Conservation (phyloP, 2,329 filamentous ascomycete species). For the Ceratocystiopsis sp. region DNA sequence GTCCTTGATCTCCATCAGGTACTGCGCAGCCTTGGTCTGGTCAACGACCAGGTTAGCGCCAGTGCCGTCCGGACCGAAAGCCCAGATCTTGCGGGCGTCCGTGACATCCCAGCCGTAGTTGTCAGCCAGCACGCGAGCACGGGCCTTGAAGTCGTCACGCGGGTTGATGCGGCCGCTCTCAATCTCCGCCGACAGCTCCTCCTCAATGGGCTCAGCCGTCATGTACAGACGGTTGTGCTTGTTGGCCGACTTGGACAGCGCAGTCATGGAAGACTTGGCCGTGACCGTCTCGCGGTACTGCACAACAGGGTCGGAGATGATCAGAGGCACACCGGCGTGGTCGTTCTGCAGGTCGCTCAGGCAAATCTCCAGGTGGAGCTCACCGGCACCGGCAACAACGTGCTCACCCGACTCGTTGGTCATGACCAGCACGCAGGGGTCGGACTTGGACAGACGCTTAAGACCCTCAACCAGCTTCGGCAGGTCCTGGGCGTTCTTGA, state of each 20-base stretch:
- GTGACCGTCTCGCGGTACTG: conserved; percentile 95
- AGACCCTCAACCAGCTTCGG: conserved; percentile 99
- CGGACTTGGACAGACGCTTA: conserved; percentile 99
- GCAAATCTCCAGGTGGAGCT: conserved; percentile 99
- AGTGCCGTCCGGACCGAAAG: conserved; percentile 93
- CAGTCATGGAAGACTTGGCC: conserved; percentile 76
- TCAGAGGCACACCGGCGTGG: conserved; percentile 95
- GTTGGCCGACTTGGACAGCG: conserved; percentile 98
- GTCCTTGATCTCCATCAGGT: conserved; percentile 99
- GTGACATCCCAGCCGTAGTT: conserved; percentile 99
- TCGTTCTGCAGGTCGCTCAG: conserved; percentile 99
- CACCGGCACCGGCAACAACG: conserved; percentile 96
- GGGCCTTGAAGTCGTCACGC: conserved; percentile 97
- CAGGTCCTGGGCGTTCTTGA: conserved; percentile 99
- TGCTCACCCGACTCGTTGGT: conserved; percentile 93
- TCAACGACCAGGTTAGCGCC: conserved; percentile 98
- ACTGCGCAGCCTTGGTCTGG: conserved; percentile 99
- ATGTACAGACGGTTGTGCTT: conserved; percentile 99
- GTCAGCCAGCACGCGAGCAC: conserved; percentile 89
- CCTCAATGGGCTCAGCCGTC: conserved; percentile 72
- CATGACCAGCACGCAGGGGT: conserved; percentile 87
- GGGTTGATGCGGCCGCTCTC: conserved; percentile 83
- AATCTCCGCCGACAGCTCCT: conserved; percentile 83
- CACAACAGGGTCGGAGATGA: conserved; percentile 95
- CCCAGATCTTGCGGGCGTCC: conserved; percentile 99